Evolutionary conservation across 164 flowering plant species (phyloP).

Genomic region (Protea cynaroides): DNA sequence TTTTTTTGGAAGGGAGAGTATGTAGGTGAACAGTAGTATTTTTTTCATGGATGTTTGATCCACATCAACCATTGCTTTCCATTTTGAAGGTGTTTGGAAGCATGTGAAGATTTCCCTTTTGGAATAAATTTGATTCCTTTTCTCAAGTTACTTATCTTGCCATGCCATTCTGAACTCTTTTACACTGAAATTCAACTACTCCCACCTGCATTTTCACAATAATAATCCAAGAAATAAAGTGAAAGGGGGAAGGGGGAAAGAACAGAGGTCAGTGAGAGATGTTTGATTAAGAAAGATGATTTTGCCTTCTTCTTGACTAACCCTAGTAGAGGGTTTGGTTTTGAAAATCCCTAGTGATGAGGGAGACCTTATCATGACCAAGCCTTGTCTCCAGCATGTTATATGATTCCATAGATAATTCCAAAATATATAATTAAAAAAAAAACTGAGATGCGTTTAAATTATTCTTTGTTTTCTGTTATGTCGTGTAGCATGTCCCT

Average conservation of each 20-base stretch:
- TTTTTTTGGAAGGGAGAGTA: background rate
- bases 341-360: constrained; percentile 10
- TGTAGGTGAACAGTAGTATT: background rate
- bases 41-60: constrained; percentile 5
- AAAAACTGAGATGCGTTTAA: background rate
- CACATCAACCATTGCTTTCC: background rate
- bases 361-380: constrained; percentile 4
- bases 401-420: no score
- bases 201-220: constrained; percentile 15
- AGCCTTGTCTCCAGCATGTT: constrained; percentile 5
- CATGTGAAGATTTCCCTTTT: no score
- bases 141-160: no score
- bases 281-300: constrained; percentile 11
- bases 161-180: background rate
- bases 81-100: background rate
- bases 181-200: constrained; percentile 10
- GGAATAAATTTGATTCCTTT: no score
- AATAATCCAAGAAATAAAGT: constrained; percentile 6
- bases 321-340: constrained; percentile 18
- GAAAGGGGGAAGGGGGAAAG: background rate
- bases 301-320: constrained; percentile 18
- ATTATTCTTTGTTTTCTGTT: no score
- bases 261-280: background rate
- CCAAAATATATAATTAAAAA: background rate
- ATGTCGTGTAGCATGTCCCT: no score